Conservation (phyloP, 768 basidiomycete species). For the Chalciporus chontae region DNA sequence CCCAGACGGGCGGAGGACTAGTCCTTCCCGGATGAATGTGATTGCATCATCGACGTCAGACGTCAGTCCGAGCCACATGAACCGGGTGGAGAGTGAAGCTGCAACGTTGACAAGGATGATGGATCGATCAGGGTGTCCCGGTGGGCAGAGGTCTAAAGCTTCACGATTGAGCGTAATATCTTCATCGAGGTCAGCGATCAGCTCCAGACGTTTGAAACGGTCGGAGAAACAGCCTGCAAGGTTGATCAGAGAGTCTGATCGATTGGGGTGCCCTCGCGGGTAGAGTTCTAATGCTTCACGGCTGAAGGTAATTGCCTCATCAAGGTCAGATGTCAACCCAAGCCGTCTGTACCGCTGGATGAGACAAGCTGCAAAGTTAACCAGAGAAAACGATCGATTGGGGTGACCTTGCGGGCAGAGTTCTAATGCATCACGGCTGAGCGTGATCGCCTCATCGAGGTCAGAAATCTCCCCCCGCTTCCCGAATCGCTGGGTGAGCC, state of each 20-base stretch:
- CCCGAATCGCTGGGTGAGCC: background rate
- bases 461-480: background rate
- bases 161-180: background rate
- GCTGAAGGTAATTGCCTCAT: background rate
- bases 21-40: background rate
- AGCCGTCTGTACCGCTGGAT: background rate
- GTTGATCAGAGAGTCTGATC: background rate
- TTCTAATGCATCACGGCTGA: too few species aligned
- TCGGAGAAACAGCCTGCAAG: background rate
- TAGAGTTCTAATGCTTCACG: background rate
- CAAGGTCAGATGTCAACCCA: background rate
- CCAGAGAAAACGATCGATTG: background rate
- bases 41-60: constrained; percentile 1
- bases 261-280: background rate
- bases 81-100: background rate
- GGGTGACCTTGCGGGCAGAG: too few species aligned
- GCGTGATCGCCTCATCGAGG: too few species aligned
- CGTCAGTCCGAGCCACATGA: background rate
- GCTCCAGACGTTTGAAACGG: background rate
- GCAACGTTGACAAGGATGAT: background rate
- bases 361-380: background rate
- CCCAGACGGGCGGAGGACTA: constrained; percentile 1
- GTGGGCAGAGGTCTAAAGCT: background rate
- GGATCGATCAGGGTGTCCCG: background rate
- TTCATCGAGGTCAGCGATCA: background rate